Conservation (phyloP, 352 stramenopile genomes). For the Phytophthora pluvialis region DNA sequence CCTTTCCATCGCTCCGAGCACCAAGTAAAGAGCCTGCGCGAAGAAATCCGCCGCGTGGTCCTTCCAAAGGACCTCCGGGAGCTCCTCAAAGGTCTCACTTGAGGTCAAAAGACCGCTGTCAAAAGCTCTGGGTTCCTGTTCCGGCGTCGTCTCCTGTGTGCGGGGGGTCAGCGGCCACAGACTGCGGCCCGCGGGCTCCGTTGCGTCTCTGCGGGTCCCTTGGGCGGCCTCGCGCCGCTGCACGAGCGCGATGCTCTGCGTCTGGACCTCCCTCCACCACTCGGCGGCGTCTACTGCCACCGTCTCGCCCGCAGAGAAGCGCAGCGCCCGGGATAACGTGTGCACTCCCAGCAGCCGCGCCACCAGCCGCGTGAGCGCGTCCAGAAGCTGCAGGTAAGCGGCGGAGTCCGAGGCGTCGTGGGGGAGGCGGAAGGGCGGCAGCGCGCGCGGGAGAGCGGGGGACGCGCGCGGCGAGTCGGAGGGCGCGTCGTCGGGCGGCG, state of each 20-base stretch:
- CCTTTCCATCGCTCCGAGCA: constrained; percentile 30
- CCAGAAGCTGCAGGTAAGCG: constrained; percentile 41
- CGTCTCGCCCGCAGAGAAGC: constrained; percentile 35
- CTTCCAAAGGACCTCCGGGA: constrained; percentile 10
- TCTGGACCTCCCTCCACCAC: constrained; percentile 58
- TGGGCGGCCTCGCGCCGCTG: constrained; percentile 11
- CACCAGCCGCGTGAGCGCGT: constrained; percentile 38
- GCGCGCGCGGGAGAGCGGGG: background rate
- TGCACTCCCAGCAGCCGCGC: constrained; percentile 48
- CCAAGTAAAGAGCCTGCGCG: constrained; percentile 30
- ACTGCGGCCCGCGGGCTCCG: background rate
- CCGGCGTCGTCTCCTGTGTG: constrained; percentile 1
- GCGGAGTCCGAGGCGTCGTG: constrained; percentile 1
- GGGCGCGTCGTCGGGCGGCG: background rate
- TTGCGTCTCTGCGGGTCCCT: constrained; percentile 4
- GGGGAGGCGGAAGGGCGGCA: background rate
- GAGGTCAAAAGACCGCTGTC: background rate
- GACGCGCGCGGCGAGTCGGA: background rate
- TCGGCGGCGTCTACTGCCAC: constrained; percentile 41
- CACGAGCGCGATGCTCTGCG: constrained; percentile 28
- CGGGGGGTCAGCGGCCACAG: constrained; percentile 23
- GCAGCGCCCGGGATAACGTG: constrained; percentile 42
- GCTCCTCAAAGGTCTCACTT: constrained; percentile 27
- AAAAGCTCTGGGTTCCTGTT: background rate
- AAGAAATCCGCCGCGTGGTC: constrained; percentile 16